Evolutionary conservation across 495 filamentous ascomycete species (phyloP).

Genomic region (Parachaetomium inaequale): DNA sequence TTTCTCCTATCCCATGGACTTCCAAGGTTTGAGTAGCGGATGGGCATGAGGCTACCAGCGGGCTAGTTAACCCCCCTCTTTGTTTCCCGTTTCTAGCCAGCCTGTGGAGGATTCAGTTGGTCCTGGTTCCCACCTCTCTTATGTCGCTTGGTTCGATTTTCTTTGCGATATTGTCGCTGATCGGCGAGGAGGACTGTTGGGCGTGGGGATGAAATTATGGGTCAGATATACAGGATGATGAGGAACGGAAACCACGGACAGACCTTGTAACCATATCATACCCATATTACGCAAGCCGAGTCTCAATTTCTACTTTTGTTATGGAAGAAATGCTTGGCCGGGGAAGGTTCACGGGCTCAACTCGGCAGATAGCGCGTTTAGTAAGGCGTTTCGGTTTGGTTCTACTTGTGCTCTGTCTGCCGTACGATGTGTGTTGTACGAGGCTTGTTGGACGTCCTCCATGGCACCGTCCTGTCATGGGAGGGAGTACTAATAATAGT

Average conservation of each 20-base stretch:
- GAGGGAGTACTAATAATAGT: too few relatives aligned
- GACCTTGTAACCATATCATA: constrained; percentile 6
- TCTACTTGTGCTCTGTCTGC: too few relatives aligned
- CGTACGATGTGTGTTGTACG: too few relatives aligned
- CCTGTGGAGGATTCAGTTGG: neutral
- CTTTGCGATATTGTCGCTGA: neutral
- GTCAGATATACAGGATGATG: neutral
- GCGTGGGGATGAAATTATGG: neutral
- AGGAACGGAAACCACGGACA: neutral
- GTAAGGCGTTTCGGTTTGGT: too few relatives aligned
- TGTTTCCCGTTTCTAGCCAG: neutral
- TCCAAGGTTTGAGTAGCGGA: too few relatives aligned
- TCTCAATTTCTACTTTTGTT: neutral
- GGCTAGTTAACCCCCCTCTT: neutral
- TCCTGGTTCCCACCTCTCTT: neutral
- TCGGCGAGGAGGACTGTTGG: neutral
- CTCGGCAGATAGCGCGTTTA: too few relatives aligned
- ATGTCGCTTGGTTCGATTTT: neutral
- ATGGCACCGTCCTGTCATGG: too few relatives aligned
- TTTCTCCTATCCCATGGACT: too few relatives aligned
- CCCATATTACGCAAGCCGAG: neutral
- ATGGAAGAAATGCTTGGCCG: too few relatives aligned
- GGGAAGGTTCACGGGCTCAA: too few relatives aligned
- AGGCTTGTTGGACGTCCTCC: too few relatives aligned
- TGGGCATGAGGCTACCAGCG: neutral